phyloP scores from a whole-genome alignment of 192 early-diverging fungal species.

The Rhizoclosmatium globosum region DNA sequence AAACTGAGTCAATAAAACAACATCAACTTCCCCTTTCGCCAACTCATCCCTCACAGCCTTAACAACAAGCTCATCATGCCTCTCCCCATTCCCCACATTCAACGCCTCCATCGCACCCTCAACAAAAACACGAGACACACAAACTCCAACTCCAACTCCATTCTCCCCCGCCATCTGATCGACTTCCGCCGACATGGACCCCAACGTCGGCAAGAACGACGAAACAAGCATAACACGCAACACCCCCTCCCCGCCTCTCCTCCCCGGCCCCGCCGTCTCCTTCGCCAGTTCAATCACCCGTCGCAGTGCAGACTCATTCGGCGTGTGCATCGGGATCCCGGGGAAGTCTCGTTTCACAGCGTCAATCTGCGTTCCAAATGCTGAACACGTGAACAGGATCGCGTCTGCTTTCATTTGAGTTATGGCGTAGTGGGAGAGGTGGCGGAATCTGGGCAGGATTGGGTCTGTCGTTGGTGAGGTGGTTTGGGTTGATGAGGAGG shows the following conservation, averaged over 20 bases:
- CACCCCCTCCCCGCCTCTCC: neutral
- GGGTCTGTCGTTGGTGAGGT: neutral
- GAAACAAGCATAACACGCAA: neutral
- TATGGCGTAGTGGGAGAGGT: neutral
- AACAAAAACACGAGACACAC: neutral
- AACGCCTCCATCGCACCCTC: neutral
- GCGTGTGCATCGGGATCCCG: neutral
- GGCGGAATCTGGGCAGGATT: neutral
- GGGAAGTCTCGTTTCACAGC: neutral
- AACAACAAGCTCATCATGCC: neutral
- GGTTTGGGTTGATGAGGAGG: neutral
- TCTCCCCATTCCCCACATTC: neutral
- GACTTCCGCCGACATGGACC: neutral
- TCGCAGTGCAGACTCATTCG: neutral
- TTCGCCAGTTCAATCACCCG: neutral
- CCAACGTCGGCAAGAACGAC: neutral
- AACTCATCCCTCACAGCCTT: neutral
- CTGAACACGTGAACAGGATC: conserved; percentile 1
- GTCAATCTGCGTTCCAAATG: conserved; percentile 1
- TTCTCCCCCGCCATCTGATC: neutral
- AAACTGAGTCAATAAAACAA: conserved; percentile 2
- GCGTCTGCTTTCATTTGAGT: neutral
- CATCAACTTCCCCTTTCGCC: neutral
- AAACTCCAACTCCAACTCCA: neutral
- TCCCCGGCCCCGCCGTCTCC: neutral